Conservation (phyloP, 2,329 filamentous ascomycete species). For the Fragosphaeria purpurea region DNA sequence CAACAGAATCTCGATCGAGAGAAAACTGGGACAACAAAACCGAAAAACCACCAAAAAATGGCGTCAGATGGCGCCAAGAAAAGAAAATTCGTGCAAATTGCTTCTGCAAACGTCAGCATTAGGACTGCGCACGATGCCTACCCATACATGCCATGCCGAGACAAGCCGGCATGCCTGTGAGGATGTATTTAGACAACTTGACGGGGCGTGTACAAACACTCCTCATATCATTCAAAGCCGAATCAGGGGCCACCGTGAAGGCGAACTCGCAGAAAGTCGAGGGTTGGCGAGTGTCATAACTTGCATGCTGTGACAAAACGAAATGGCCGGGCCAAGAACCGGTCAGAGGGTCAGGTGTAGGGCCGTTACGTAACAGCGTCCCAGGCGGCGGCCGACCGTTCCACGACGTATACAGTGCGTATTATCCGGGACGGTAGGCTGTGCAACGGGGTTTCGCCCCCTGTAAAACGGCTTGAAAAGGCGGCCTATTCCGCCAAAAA, state of each 20-base stretch:
- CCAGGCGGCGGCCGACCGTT: no score
- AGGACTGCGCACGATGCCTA: neutral
- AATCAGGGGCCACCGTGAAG: no score
- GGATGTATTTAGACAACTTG: neutral
- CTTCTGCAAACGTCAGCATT: constrained; percentile 1
- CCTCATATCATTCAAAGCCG: no score
- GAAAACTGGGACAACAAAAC: neutral
- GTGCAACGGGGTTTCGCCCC: no score
- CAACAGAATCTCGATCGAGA: no score
- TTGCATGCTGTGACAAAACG: constrained; percentile 5
- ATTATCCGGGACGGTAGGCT: no score
- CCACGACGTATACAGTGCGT: no score
- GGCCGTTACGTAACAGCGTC: constrained; percentile 2
- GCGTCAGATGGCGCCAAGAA: constrained; percentile 7
- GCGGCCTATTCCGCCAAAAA: no score
- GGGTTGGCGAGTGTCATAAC: constrained; percentile 2
- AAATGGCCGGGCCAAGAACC: neutral
- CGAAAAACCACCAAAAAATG: neutral
- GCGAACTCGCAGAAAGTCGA: neutral
- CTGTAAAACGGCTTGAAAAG: no score
- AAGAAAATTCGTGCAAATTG: neutral
- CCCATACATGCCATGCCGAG: neutral
- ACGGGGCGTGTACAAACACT: no score
- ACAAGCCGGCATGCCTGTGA: neutral
- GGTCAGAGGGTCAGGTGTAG: neutral